A percentile compares a stretch with the other conserved stretches of the same genome.
Conservation (phyloP, 164 flowering plant genomes). For the Umbellularia californica region DNA sequence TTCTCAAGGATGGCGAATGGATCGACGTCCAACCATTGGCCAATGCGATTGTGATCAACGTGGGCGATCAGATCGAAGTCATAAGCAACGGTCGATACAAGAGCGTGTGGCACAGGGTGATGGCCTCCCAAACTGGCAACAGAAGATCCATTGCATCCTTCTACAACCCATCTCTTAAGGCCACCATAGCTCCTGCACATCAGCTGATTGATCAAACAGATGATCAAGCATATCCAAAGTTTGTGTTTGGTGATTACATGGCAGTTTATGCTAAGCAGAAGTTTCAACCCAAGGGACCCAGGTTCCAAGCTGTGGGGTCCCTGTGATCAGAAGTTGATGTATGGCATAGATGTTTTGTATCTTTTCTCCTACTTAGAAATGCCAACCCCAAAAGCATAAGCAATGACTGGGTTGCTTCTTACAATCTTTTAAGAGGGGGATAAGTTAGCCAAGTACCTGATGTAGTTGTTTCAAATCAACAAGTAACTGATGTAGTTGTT, state of each 20-base stretch:
- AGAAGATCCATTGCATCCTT: slow-evolving; percentile 85
- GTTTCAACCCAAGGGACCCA: slow-evolving; percentile 85
- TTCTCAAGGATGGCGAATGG: slow-evolving; percentile 77
- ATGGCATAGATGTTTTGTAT: not conserved
- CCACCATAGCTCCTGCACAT: slow-evolving; percentile 77
- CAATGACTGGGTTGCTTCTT: slow-evolving; percentile 1
- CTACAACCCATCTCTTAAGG: slow-evolving; percentile 72
- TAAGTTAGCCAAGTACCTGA: not conserved
- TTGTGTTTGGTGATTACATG: slow-evolving; percentile 92
- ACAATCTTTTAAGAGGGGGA: not conserved
- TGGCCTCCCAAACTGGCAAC: slow-evolving; percentile 48
- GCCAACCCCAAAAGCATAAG: not conserved
- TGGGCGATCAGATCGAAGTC: slow-evolving; percentile 91
- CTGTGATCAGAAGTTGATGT: not conserved
- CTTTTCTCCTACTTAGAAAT: not conserved
- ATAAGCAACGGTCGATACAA: slow-evolving; percentile 85
- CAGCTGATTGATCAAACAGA: slow-evolving; percentile 22
- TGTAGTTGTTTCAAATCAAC: not conserved
- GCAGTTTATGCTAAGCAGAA: slow-evolving; percentile 68
- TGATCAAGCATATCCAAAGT: slow-evolving; percentile 50
- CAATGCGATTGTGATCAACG: slow-evolving; percentile 82
- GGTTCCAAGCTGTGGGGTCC: slow-evolving; percentile 62
- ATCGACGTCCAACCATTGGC: slow-evolving; percentile 76
- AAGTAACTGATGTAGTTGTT: not conserved
- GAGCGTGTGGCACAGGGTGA: slow-evolving; percentile 85